Evolutionary conservation across 2,329 filamentous ascomycete genomes (phyloP).

Genomic region (Neurospora crassa): DNA sequence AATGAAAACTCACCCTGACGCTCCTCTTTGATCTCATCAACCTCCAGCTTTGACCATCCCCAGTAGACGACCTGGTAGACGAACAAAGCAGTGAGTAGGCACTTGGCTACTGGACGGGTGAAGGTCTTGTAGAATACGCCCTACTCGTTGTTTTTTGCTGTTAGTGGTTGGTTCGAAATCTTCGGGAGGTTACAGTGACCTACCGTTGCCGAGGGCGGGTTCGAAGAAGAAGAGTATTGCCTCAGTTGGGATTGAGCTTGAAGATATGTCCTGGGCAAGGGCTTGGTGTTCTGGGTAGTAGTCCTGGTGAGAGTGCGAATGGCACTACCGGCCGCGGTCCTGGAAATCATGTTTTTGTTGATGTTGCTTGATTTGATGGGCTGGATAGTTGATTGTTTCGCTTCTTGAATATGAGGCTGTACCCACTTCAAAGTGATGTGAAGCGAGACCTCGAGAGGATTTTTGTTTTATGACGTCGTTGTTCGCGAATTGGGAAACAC

Average conservation of each 20-base stretch:
- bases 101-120: conserved; percentile 62
- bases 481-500: background rate
- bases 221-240: conserved; percentile 6
- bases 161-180: background rate
- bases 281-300: background rate
- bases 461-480: background rate
- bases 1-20: conserved; percentile 39
- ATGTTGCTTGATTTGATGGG: conserved; percentile 1
- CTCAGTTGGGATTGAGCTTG: conserved; percentile 6
- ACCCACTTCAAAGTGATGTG: background rate
- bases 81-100: conserved; percentile 63
- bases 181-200: too few species aligned
- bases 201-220: conserved; percentile 10
- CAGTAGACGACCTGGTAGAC: conserved; percentile 73
- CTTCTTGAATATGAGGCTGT: background rate
- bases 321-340: background rate
- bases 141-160: conserved; percentile 24
- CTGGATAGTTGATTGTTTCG: background rate
- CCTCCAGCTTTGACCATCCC: conserved; percentile 64
- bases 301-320: background rate
- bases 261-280: background rate
- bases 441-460: too few species aligned
- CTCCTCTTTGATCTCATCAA: conserved; percentile 54
- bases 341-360: conserved; percentile 1
- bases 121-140: conserved; percentile 66